Percentiles rank a stretch among this genome's conserved stretches.
These are phyloP conservation scores for Curvularia sp. DNA, from an alignment of 2,329 filamentous ascomycete species.

Conservation along the genomic window DNA sequence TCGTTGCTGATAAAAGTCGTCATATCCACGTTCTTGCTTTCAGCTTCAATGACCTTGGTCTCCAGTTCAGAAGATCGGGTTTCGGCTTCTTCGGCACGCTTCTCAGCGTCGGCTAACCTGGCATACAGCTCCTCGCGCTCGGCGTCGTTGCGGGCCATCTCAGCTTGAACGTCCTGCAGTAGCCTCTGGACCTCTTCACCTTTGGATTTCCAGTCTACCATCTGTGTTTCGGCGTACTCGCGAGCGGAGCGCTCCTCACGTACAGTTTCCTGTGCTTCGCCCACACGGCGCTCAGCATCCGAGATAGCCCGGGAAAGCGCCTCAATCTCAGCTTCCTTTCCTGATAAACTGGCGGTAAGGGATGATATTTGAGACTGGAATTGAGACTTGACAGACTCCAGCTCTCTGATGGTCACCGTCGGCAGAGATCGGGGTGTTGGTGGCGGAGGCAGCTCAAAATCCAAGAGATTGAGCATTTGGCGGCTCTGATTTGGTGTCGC, in stretches of 20 bases:
- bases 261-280: conserved; percentile 81
- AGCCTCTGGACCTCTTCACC: conserved; percentile 86
- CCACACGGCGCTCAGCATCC: conserved; percentile 91
- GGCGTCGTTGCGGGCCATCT: conserved; percentile 78
- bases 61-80: conserved; percentile 75
- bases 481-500: conserved; percentile 43
- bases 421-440: conserved; percentile 92
- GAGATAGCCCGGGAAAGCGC: conserved; percentile 86
- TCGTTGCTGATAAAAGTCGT: conserved; percentile 58
- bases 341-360: conserved; percentile 88
- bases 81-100: conserved; percentile 75
- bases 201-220: conserved; percentile 81
- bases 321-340: conserved; percentile 89
- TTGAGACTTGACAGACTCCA: conserved; percentile 88
- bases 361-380: conserved; percentile 93
- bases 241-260: conserved; percentile 76
- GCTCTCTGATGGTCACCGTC: conserved; percentile 86
- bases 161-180: conserved; percentile 78
- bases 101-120: conserved; percentile 76
- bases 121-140: conserved; percentile 80
- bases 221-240: conserved; percentile 76
- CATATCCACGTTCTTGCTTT: conserved; percentile 77
- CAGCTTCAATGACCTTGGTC: conserved; percentile 54
- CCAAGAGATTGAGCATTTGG: conserved; percentile 59
- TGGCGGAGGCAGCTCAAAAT: conserved; percentile 92